Percentiles rank a stretch among this genome's conserved stretches.
Conservation (phyloP, 2,329 filamentous ascomycete species). For the Periconia sp. region DNA sequence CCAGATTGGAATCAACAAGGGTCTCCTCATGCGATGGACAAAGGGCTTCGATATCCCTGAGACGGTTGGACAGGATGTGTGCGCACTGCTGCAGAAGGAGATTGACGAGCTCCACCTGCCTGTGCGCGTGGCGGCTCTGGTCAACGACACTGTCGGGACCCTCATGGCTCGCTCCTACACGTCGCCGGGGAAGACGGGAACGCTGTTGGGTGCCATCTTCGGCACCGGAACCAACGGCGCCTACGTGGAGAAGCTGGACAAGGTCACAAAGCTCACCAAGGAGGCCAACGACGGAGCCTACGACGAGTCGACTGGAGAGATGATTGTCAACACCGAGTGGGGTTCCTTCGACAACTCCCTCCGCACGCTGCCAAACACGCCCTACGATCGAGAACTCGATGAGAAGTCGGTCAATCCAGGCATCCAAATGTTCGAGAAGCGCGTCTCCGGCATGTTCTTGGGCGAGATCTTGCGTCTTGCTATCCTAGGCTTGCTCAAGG, state of each 20-base stretch:
- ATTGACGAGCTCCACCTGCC: slow-evolving; percentile 85
- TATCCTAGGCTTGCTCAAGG: slow-evolving; percentile 70
- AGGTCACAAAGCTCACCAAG: slow-evolving; percentile 73
- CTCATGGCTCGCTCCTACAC: slow-evolving; percentile 97
- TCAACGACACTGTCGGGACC: slow-evolving; percentile 97
- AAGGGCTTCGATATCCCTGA: slow-evolving; percentile 99
- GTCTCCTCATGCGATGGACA: slow-evolving; percentile 92
- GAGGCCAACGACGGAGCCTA: slow-evolving; percentile 57
- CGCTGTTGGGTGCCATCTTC: slow-evolving; percentile 94
- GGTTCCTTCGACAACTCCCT: slow-evolving; percentile 96
- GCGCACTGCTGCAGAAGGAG: slow-evolving; percentile 82
- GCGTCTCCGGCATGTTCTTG: slow-evolving; percentile 96
- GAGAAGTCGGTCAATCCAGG: slow-evolving; percentile 83
- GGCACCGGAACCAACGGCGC: slow-evolving; percentile 97
- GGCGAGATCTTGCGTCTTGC: slow-evolving; percentile 87
- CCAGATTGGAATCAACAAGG: slow-evolving; percentile 93
- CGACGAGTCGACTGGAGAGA: slow-evolving; percentile 80
- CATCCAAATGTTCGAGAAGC: slow-evolving; percentile 98
- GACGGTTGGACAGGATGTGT: slow-evolving; percentile 91
- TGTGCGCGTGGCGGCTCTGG: slow-evolving; percentile 90
- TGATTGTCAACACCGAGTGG: slow-evolving; percentile 99
- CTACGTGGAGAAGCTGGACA: slow-evolving; percentile 88
- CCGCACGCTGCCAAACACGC: slow-evolving; percentile 80
- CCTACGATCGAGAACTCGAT: slow-evolving; percentile 80
- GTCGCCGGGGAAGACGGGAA: slow-evolving; percentile 81